Percentiles rank a stretch among this genome's conserved stretches.
Conservation (phyloP, 2,329 filamentous ascomycete genomes). For the Botryotinia calthae region DNA sequence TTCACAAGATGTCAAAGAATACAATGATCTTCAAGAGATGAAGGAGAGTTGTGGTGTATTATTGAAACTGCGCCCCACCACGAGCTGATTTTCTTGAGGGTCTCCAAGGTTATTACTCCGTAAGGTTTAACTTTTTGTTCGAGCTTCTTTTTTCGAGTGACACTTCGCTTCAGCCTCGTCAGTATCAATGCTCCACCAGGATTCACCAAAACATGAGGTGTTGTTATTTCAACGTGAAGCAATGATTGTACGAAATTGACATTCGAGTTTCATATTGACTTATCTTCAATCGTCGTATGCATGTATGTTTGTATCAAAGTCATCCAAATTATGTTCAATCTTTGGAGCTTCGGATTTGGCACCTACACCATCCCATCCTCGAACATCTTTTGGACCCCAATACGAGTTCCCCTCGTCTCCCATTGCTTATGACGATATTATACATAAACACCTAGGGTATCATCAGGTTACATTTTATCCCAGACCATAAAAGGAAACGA, state of each 20-base stretch:
- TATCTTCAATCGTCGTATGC: neutral
- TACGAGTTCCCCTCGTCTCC: neutral
- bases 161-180: slow-evolving; percentile 14
- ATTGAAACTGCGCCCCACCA: slow-evolving; percentile 14
- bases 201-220: neutral
- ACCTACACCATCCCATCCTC: neutral
- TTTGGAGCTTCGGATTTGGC: neutral
- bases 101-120: neutral
- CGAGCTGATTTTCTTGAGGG: slow-evolving; percentile 17
- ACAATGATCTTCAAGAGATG: neutral
- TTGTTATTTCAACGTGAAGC: neutral
- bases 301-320: neutral
- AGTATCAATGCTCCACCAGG: neutral
- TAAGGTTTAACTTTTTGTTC: slow-evolving; percentile 9
- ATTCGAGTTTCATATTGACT: neutral
- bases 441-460: neutral
- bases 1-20: neutral
- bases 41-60: slow-evolving; percentile 9
- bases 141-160: slow-evolving; percentile 12
- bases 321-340: neutral
- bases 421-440: neutral
- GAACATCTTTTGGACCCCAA: neutral
- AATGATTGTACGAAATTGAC: neutral
- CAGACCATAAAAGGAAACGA: neutral
- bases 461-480: neutral